Evolutionary conservation across 352 stramenopile genomes (phyloP).

Genomic region (Hyaloperonospora brassicae): DNA sequence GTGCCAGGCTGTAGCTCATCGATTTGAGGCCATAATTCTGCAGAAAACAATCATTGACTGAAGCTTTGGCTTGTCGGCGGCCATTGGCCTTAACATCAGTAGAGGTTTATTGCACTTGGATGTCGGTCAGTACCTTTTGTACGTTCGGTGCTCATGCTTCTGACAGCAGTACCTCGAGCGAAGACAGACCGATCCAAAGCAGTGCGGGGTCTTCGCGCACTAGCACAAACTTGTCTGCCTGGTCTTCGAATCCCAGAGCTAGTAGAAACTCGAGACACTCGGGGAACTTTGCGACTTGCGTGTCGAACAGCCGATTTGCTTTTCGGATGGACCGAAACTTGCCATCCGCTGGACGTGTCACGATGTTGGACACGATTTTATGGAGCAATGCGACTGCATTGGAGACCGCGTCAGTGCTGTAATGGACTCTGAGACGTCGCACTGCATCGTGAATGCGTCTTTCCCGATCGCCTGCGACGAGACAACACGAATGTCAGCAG

Average conservation of each 20-base stretch:
- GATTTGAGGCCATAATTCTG: too few species aligned
- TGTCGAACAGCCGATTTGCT: slow-evolving; percentile 48
- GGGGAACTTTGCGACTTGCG: slow-evolving; percentile 37
- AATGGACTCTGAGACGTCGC: slow-evolving; percentile 27
- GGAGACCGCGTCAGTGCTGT: slow-evolving; percentile 24
- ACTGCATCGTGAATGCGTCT: slow-evolving; percentile 41
- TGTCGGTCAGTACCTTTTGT: too few species aligned
- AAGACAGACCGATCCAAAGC: slow-evolving; percentile 59
- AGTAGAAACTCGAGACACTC: slow-evolving; percentile 60
- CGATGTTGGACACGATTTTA: slow-evolving; percentile 71
- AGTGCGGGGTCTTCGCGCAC: slow-evolving; percentile 50
- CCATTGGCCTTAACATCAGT: too few species aligned
- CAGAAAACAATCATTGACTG: too few species aligned
- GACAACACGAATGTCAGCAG: slow-evolving; percentile 6
- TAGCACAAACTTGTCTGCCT: slow-evolving; percentile 46
- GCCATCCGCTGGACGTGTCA: slow-evolving; percentile 38
- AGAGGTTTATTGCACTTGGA: too few species aligned
- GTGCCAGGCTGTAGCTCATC: too few species aligned
- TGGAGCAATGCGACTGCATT: slow-evolving; percentile 41
- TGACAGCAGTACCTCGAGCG: slow-evolving; percentile 45
- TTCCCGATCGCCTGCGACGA: slow-evolving; percentile 43
- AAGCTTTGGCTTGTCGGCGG: too few species aligned
- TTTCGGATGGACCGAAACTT: slow-evolving; percentile 70
- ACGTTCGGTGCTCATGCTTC: slow-evolving; percentile 8
- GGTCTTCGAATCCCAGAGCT: slow-evolving; percentile 60